Evolutionary conservation across 208 protist genomes (phyloP), one percentile per base, ranked within the genome.

Genomic region (Crithidia sp.): DNA sequence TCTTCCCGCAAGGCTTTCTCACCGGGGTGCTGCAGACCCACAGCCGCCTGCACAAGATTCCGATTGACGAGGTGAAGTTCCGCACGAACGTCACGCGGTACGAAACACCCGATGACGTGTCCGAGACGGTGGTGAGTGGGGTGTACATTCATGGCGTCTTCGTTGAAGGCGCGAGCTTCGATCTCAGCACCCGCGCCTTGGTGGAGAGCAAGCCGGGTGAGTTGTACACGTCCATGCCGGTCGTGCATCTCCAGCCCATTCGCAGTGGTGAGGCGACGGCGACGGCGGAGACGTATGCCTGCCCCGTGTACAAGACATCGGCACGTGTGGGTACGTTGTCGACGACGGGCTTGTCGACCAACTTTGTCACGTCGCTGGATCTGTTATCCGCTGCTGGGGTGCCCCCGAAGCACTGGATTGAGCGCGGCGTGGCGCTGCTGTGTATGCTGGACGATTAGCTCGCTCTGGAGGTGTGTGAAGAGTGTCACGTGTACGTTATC

Each of bases 1-100:
- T 98, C 93, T 99, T 99, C 85, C 98, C 98, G 7, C 98, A 98
- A 67, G 95, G 95, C 40, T 97, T 98, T 71, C 84, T 98, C 19
- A 98, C 95, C 2, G 94, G 87, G 53, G 91, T 98, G 9, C 80
- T 98, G 76, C 95, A 98, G 84, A 93, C 90, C 13, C 91, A 97
- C 91, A 96, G 93, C 73, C 90, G 95, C 44, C 66, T 82, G 43
- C 87, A 96, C 66, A 78, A 79, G 59, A 95, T 96, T 53, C 94
- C 95, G 4, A 98, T 98, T 75, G 95, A 98, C 65, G 89, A 95
- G 61, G 84, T 98, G 59, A 89, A 89, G 65, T 96, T 98, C 83
- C 70, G 79, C 57, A 98, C 94, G 2, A 84, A 94, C 70, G 84
- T 95, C 16, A 96, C 89, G n/a, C 79, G 61, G 7, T 95, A 76